A percentile compares a stretch with the other conserved stretches of the same genome.
Conservation (phyloP, 345 rosid species). For the Cardamine occulta region DNA sequence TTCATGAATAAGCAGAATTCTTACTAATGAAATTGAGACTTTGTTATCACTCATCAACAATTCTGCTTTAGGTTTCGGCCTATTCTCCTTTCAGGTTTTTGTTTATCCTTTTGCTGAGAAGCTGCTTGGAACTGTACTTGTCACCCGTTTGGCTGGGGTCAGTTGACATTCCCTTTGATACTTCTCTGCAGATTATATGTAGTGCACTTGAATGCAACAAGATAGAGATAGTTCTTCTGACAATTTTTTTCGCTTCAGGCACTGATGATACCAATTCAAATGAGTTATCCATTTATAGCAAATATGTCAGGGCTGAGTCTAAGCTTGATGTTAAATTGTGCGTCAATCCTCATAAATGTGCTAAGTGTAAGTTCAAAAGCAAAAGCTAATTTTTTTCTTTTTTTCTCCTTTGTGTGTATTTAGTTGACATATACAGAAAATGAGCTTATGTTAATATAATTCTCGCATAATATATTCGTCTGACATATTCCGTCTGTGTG, state of each 20-base stretch:
- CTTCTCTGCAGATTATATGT: slow-evolving; percentile 9
- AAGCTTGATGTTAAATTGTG: slow-evolving; percentile 55
- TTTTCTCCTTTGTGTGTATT: neutral
- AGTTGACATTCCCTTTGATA: slow-evolving; percentile 26
- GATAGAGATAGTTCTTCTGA: slow-evolving; percentile 7
- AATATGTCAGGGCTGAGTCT: slow-evolving; percentile 65
- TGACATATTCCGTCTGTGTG: neutral
- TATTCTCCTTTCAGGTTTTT: slow-evolving; percentile 66
- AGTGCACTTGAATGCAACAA: slow-evolving; percentile 23
- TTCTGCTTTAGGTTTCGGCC: slow-evolving; percentile 68
- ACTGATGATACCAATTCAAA: slow-evolving; percentile 62
- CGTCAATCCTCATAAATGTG: slow-evolving; percentile 64
- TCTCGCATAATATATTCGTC: neutral
- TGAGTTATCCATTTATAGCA: slow-evolving; percentile 73
- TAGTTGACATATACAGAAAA: slow-evolving; percentile 10
- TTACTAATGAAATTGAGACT: slow-evolving; percentile 1
- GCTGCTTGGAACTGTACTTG: slow-evolving; percentile 60
- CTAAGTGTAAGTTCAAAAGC: slow-evolving; percentile 58
- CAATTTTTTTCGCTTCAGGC: slow-evolving; percentile 48
- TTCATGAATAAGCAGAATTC: neutral
- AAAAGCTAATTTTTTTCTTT: neutral
- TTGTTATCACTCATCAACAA: slow-evolving; percentile 20
- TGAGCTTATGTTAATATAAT: slow-evolving; percentile 49
- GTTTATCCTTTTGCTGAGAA: slow-evolving; percentile 66
- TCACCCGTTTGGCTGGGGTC: slow-evolving; percentile 70